Evolutionary conservation across 2,329 filamentous ascomycete genomes (phyloP), one percentile per base, ranked within the genome.

Genomic region (Exophiala bonariae): DNA sequence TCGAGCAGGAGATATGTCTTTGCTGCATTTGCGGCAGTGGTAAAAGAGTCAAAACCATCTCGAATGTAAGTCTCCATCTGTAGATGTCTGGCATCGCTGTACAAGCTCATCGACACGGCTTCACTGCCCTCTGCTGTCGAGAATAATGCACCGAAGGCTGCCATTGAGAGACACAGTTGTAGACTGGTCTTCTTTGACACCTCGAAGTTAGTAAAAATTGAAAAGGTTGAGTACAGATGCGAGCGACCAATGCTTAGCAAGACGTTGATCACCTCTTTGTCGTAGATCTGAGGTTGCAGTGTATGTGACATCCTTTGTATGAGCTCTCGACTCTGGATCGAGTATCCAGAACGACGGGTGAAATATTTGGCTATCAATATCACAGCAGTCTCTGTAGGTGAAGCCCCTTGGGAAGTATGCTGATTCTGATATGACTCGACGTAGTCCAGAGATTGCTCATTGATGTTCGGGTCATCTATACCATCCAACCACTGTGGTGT

Each of bases 51-150:
- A 40, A 13, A 13, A 10, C n/a, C 23, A 13, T 18, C 18, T 44
- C n/a, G n/a, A n/a, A n/a, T n/a, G n/a, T n/a, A n/a, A n/a, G n/a
- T 44, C n/a, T 13, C 42, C 32, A 44, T 19, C 7, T 11, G 13
- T n/a, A 44, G 14, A 20, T 19, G 19, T 36, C 43, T 38, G 7
- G 43, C 43, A 22, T 46, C 43, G 32, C 40, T 46, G 34, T 46
- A 46, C 34, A 39, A 23, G 7, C 8, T 14, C 14, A 18, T 39
- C 3, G 35, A 34, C 7, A 46, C 19, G 8, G 10, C 33, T n/a
- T 18, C 11, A 17, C 43, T 46, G 3, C 17, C 43, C 34, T 31
- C 22, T 3, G 23, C 43, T 13, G 2, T 22, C 11, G 9, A 39
- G 18, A 18, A 46, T 11, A 46, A 36, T 13, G 16, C 35, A 10